Evolutionary conservation across 805 yeast species (phyloP), one percentile per base, ranked within the genome.

Genomic region (Lipomyces sp.): DNA sequence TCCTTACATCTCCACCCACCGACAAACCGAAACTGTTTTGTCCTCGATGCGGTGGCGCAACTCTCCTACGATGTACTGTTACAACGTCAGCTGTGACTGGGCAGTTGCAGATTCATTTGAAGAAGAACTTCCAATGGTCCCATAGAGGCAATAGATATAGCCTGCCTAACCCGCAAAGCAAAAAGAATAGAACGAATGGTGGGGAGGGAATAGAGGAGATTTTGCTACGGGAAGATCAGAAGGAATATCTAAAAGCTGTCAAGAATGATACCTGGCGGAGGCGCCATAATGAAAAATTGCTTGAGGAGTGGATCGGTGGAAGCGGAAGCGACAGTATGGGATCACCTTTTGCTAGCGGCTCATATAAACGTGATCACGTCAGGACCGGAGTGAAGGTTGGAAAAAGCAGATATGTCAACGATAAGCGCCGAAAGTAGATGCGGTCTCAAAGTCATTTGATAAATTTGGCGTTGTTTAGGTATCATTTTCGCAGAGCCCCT

Each of bases 221-320:
- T 73, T 83, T 90, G 58, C 82, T 92, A 64, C 86, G 96, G 73
- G 98, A 90, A 77, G 99, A 95, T 79, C 98, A 95, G 80, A 90
- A 90, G 74, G 99, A 95, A 78, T 95, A 95, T 77, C 86, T 86
- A 71, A 87, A 89, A 77, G 97, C 97, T 1, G 76, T 94, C 66
- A 92, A 92, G 76, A 88, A 90, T 73, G 96, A 93, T 63, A 87
- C 88, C 55, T 92, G 97, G 96, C 89, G 87, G 72, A 85, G 90
- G 74, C 84, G 90, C 73, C 90, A 90, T 73, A 91, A 90, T 73
- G 98, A 93, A 74, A 93, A 93, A 69, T 81, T 90, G 64, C 80
- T 92, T 69, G 87, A 89, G 72, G 92, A 91, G 73, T 95, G 96
- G 89, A 87, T 93, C 60, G 97, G 98, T 18, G 97, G 97, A n/a